Evolutionary conservation across 805 yeast genomes (phyloP).

Genomic region (Kregervanrija delftensis): DNA sequence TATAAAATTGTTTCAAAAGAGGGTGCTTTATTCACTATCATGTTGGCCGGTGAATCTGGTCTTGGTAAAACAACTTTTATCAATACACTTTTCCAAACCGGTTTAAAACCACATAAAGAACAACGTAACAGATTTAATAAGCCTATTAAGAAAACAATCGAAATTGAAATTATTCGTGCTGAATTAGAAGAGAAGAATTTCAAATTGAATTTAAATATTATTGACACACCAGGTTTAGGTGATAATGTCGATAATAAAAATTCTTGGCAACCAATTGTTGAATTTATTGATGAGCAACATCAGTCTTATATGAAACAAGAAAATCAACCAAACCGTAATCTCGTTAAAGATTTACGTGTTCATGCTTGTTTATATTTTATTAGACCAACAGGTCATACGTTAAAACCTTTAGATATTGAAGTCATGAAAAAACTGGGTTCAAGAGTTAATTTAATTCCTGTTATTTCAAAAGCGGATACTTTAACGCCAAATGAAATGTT

Average conservation of each 20-base stretch:
- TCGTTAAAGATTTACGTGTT: conserved; percentile 74
- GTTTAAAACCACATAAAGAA: conserved; percentile 53
- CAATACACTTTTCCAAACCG: conserved; percentile 76
- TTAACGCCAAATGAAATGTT: conserved; percentile 64
- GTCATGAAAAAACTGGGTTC: conserved; percentile 78
- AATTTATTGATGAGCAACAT: conserved; percentile 88
- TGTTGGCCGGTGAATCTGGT: conserved; percentile 91
- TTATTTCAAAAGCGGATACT: conserved; percentile 85
- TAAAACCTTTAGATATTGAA: conserved; percentile 82
- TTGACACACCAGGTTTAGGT: conserved; percentile 94
- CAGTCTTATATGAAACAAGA: conserved; percentile 86
- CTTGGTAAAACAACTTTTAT: conserved; percentile 89
- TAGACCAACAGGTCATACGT: conserved; percentile 84
- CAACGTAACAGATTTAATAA: conserved; percentile 50
- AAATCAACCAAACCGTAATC: conserved; percentile 73
- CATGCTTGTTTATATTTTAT: conserved; percentile 88
- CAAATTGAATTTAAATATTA: conserved; percentile 65
- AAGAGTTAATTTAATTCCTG: conserved; percentile 82
- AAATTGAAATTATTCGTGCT: conserved; percentile 74
- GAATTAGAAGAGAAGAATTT: conserved; percentile 79
- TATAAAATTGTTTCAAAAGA: conserved; percentile 69
- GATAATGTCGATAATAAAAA: conserved; percentile 80
- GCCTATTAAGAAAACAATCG: conserved; percentile 64
- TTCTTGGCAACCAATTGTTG: conserved; percentile 81
- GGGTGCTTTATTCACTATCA: conserved; percentile 71